Evolutionary conservation across 1,284 basidiomycete species (phyloP), one percentile per base, ranked within the genome.

Genomic region (Microstroma glucosiphilum): DNA sequence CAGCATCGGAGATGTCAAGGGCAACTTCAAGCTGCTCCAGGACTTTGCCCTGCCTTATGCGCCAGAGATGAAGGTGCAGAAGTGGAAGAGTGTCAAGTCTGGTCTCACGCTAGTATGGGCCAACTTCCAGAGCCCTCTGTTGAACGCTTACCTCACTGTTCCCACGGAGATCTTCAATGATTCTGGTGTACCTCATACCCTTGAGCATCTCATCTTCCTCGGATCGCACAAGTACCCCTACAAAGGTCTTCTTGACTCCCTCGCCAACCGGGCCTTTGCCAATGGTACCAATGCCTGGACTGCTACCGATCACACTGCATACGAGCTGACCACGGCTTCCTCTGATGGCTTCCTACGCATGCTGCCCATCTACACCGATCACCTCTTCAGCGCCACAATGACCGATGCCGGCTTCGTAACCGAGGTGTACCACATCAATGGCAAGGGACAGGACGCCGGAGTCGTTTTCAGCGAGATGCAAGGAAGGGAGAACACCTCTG

Each of bases 301-400:
- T 17, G 83, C 82, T 11, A 83, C 82, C 64, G 83, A 83, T 60
- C 75, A 80, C 65, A 80, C 71, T 21, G 91, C 91, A 8, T 99
- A 97, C 80, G 98, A 94, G 0, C 88, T 96, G 67, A 90, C 90
- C n/a, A 98, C 94, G 1, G 96, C 96, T 17, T 96, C 96, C 63
- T 88, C 89, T 64, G 90, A 96, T 75, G 96, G 96, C 1, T 97
- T 99, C 79, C 83, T 98, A 48, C 89, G 93, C 72, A 86, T 98
- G 65, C 83, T 98, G 21, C 94, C 94, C 43, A 88, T 98, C 68
- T 99, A 92, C 79, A 84, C 98, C 48, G 96, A 99, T 80, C 96
- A 99, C 79, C 91, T 98, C 67, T 85, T 99, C 57, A 94, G 96
- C 80, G 93, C 96, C 3, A 97, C 93, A 0, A 86, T 98, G 65